Evolutionary conservation across 495 filamentous ascomycete genomes (phyloP), one percentile per base, ranked within the genome.

Genomic region (Talaromyces nanjingensis): DNA sequence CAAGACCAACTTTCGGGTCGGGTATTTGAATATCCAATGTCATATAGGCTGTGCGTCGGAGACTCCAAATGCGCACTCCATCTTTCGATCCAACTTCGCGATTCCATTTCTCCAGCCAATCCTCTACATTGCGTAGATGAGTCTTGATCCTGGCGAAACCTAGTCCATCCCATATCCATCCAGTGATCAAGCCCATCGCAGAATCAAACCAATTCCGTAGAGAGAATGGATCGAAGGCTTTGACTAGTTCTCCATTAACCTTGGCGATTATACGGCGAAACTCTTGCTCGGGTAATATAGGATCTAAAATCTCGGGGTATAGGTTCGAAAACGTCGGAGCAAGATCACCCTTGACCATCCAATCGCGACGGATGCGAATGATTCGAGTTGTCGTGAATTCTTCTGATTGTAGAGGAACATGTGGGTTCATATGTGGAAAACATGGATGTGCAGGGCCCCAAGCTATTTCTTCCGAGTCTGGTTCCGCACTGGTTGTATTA

Each of bases 231-330:
- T 87, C 85, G 70, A 93, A 96, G 0, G 87, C 88, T 47, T 80
- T 80, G 27, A 87, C 72, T 16, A 97, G 76, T 66, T 87, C 83
- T 9, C 83, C 77, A 65, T 97, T 97, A 9, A 97, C 81, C 60
- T 83, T 87, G 39, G 88, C 83, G 24, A 97, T 86, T 29, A 97
- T 76, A n/a, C 74, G 78, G 6, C 93, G 85, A 69, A 97, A 97
- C 68, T 91, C 89, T 62, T 87, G 83, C 67, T 94, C 91, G 18
- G 89, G 85, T 4, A 94, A 73, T 52, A 90, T 84, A 2, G 92
- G 91, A 65, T 96, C 91, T 12, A 99, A 77, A 62, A 98, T 96
- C 67, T 98, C 94, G 0, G 94, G 94, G 67, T 98, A 99, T 1
- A 96, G 82, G 65, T 96, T 97, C 6, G 90, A 92, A 69, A 92